Base-by-base conservation (phyloP, 2,329 filamentous ascomycete species). In the Daldinia sp. region DNA sequence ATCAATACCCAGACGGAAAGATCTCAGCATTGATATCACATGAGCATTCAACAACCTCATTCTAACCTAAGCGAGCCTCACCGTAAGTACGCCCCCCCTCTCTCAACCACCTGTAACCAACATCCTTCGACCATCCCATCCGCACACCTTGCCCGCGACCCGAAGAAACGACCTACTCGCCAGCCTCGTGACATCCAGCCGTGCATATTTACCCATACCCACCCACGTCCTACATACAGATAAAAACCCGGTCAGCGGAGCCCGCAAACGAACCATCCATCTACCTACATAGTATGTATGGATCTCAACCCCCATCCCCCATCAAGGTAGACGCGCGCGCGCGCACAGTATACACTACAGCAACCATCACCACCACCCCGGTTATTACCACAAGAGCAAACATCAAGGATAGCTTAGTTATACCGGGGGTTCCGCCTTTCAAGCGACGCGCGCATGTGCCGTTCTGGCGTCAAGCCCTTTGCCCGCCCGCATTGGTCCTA, bases 121-220 rank as follows among this genome's bases (percentile, higher is more conserved):
- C 46, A 51, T 51, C 15, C 15, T 39, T n/a, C 41, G 5, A 18
- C n/a, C 41, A 42, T 42, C 41, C 41, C 7, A 42, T 20, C 4
- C 7, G 2, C 26, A 30, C 13, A 33, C 7, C 7, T 10, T 33
- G 13, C 46, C 28, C 6, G 26, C 26, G 15, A n/a, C 4, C 46
- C 28, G 2, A 26, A 30, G 26, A 50, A n/a, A 50, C 18, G 6
- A 12, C 42, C 10, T 6, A 13, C 26, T 2, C 28, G 26, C 26
- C 46, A 51, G 46, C 46, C 28, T 51, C 46, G 46, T 33, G 26
- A 51, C 26, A 51, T 28, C 26, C 15, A 51, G 26, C 46, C 46
- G 26, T 26, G 46, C 26, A 33, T 51, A 30, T 28, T 10, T 35
- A 35, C 33, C 33, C 33, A 35, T 35, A 35, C 33, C 33, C 7